phyloP scores from a whole-genome alignment of 2,329 filamentous ascomycete species.

The Acrodontium crateriforme region DNA sequence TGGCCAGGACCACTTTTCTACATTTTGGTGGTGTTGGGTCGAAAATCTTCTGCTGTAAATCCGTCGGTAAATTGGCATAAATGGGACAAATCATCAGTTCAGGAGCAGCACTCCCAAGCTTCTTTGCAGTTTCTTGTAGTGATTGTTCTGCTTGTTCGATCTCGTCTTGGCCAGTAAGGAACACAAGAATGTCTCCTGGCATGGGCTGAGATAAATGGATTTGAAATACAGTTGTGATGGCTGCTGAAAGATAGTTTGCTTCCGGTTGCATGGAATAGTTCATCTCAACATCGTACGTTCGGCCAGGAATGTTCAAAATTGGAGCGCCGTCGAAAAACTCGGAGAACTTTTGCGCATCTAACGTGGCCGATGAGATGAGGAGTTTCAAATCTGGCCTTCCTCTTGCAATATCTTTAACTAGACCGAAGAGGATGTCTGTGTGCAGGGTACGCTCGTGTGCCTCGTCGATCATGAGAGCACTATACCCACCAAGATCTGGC shows the following conservation, averaged over 20 bases:
- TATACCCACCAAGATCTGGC: constrained; percentile 68
- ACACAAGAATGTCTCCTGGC: constrained; percentile 77
- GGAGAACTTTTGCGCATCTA: constrained; percentile 86
- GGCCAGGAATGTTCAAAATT: constrained; percentile 87
- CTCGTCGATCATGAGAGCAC: constrained; percentile 90
- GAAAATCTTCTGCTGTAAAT: constrained; percentile 86
- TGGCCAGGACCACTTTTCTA: constrained; percentile 84
- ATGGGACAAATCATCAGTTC: constrained; percentile 88
- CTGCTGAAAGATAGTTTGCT: constrained; percentile 82
- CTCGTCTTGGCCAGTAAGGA: constrained; percentile 90
- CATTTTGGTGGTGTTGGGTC: constrained; percentile 76
- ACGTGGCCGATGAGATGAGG: constrained; percentile 84
- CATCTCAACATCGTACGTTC: constrained; percentile 78
- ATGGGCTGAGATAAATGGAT: constrained; percentile 76
- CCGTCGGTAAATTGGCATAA: constrained; percentile 83
- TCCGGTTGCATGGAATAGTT: constrained; percentile 85
- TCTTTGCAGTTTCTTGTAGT: constrained; percentile 71
- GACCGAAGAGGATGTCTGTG: constrained; percentile 76
- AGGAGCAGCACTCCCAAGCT: constrained; percentile 69
- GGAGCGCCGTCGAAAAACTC: constrained; percentile 84
- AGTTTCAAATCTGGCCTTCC: constrained; percentile 77
- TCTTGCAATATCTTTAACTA: constrained; percentile 78
- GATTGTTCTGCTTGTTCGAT: constrained; percentile 80
- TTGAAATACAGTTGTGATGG: constrained; percentile 86
- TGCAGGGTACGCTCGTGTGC: constrained; percentile 88